These are phyloP conservation scores for Zygoascus biomembranicola DNA, from an alignment of 805 yeast species.

Conservation along the genomic window DNA sequence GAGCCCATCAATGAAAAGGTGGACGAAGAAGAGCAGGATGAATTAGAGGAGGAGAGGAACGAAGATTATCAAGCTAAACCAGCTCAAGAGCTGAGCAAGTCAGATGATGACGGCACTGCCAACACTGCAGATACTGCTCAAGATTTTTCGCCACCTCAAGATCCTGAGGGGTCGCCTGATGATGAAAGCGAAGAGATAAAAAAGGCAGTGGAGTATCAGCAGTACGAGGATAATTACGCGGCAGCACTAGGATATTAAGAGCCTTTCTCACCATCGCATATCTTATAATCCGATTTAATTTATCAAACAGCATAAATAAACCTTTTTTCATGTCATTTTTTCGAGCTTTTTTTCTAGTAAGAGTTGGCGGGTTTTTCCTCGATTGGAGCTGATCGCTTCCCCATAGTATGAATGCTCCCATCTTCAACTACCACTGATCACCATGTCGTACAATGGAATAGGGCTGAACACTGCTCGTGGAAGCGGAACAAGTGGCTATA, in stretches of 20 bases:
- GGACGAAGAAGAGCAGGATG: not conserved
- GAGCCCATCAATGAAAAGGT: not conserved
- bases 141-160: not conserved
- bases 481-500: constrained; percentile 28
- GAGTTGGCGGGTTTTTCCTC: too few relatives aligned
- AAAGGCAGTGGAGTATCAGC: not conserved
- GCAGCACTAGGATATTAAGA: not conserved
- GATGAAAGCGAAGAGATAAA: not conserved
- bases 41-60: not conserved
- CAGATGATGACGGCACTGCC: not conserved
- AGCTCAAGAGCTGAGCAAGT: not conserved
- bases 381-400: too few relatives aligned
- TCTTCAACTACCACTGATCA: too few relatives aligned
- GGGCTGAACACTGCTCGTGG: constrained; percentile 29
- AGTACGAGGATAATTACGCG: not conserved
- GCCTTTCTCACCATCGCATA: too few relatives aligned
- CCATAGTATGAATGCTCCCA: too few relatives aligned
- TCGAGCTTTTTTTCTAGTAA: too few relatives aligned
- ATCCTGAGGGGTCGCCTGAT: not conserved
- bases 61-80: not conserved
- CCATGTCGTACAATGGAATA: constrained; percentile 30
- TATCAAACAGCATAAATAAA: too few relatives aligned
- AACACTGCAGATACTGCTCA: not conserved
- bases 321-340: too few relatives aligned
- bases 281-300: too few relatives aligned